Evolutionary conservation across 2,329 filamentous ascomycete species (phyloP), one percentile per base, ranked within the genome.

Genomic region (Penicillium frequentans): DNA sequence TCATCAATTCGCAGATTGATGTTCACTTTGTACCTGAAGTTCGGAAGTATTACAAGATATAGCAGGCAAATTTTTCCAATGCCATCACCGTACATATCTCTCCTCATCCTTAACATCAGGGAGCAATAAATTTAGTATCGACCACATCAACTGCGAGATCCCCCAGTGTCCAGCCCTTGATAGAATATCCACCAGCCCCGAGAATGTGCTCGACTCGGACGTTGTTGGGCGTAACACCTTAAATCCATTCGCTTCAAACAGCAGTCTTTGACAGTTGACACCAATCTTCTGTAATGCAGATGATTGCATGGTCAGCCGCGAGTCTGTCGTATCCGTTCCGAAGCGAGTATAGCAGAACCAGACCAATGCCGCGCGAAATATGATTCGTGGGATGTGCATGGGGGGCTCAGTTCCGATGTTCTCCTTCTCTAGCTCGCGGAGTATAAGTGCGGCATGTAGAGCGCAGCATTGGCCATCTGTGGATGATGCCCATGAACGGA

Each of bases 401-500:
- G 55, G 52, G 19, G 55, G 52, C 16, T 60, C 55, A 5, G 35
- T 35, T 7, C 58, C 58, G 4, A 56, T n/a, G 7, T 39, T 43
- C 21, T 35, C 52, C 21, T 46, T 46, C 23, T 56, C 46, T 5
- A 61, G 16, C 37, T 49, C 52, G 5, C 50, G 55, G n/a, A 58
- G 44, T 37, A 61, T 56, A 39, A 58, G 33, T 13, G 49, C 33
- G 4, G 49, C 53, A 24, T 60, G 56, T n/a, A 60, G 43, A 33
- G 58, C 56, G n/a, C 53, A 58, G 13, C 58, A 45, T 6, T 45
- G 52, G 7, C 48, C 58, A n/a, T 56, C 21, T 23, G 13, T 39
- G 5, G 68, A 70, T n/a, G 59, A 62, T 11, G 68, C 65, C 68
- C 69, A 71, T 31, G 29, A 37, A 16, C 37, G 49, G 5, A 56